Percentiles rank a stretch among this genome's conserved stretches.
phyloP scores from a whole-genome alignment of 2,329 filamentous ascomycete species.

The Mycosphaerella sp. region DNA sequence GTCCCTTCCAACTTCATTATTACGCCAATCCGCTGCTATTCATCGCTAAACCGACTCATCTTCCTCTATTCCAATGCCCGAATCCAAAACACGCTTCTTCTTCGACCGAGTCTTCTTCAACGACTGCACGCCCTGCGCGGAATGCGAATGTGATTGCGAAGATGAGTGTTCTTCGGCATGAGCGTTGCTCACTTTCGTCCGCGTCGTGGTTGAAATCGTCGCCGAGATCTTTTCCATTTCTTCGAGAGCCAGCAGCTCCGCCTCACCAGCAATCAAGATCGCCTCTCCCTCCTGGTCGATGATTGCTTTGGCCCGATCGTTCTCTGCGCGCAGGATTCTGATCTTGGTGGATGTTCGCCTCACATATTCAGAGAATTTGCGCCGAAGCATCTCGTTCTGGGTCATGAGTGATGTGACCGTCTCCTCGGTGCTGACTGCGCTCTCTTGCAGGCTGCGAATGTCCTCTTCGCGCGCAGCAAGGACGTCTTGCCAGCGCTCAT shows the following conservation, averaged over 20 bases:
- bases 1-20: too few relatives aligned
- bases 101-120: slow-evolving; percentile 7
- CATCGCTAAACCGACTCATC: slow-evolving; percentile 11
- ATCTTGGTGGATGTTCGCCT: slow-evolving; percentile 33
- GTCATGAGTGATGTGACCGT: slow-evolving; percentile 24
- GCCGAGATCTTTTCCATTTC: slow-evolving; percentile 22
- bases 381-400: slow-evolving; percentile 26
- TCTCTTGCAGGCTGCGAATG: slow-evolving; percentile 32
- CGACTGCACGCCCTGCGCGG: background rate
- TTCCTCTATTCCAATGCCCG: slow-evolving; percentile 24
- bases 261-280: slow-evolving; percentile 21
- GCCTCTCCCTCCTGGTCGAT: slow-evolving; percentile 23
- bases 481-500: slow-evolving; percentile 38
- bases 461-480: slow-evolving; percentile 35
- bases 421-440: slow-evolving; percentile 22
- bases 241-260: slow-evolving; percentile 23
- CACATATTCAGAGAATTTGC: slow-evolving; percentile 32
- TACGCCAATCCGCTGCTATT: background rate
- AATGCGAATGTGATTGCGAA: background rate
- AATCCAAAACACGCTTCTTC: slow-evolving; percentile 24
- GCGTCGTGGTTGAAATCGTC: slow-evolving; percentile 15
- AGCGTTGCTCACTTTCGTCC: background rate
- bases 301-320: slow-evolving; percentile 20
- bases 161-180: background rate
- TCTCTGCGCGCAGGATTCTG: slow-evolving; percentile 30